These are phyloP conservation scores for Arctium minus DNA, from an alignment of 129 eudicot species.

Conservation along the genomic window DNA sequence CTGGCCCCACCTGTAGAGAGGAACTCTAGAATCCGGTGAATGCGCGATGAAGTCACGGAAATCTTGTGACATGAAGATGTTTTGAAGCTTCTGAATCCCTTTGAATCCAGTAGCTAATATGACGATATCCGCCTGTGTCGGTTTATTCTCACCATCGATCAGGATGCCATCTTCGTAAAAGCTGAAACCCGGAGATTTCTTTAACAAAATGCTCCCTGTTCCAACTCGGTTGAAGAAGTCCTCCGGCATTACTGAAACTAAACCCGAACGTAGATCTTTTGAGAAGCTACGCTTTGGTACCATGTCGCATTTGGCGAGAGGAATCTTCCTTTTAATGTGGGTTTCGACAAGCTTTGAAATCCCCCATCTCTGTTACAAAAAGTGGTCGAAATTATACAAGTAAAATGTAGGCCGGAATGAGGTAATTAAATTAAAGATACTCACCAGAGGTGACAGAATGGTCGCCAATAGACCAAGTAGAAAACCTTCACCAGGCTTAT, in stretches of 20 bases:
- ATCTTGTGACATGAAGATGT: conserved; percentile 42
- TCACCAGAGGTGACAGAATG: conserved; percentile 57
- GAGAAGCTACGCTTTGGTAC: conserved; percentile 53
- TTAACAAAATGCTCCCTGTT: conserved; percentile 45
- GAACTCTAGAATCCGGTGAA: conserved; percentile 34
- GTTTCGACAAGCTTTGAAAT: conserved; percentile 60
- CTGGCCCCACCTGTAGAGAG: conserved; percentile 52
- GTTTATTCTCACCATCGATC: conserved; percentile 33
- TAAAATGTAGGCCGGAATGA: neutral
- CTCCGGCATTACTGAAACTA: conserved; percentile 26
- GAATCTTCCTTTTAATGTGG: conserved; percentile 34
- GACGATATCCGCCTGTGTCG: conserved; percentile 44
- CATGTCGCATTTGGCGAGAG: conserved; percentile 43
- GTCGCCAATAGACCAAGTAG: conserved; percentile 47
- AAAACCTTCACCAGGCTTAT: conserved; percentile 65
- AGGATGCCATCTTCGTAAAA: conserved; percentile 55
- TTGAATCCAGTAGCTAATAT: conserved; percentile 73
- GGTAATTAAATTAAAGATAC: neutral
- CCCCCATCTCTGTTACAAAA: conserved; percentile 53
- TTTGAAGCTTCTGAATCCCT: conserved; percentile 55
- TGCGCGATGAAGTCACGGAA: conserved; percentile 35
- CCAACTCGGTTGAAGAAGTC: conserved; percentile 50
- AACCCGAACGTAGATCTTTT: conserved; percentile 40
- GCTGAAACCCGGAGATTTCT: conserved; percentile 32
- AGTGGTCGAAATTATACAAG: neutral